Evolutionary conservation across 495 filamentous ascomycete species (phyloP), one percentile per base, ranked within the genome.

Genomic region (Thermothielavioides terrestris): DNA sequence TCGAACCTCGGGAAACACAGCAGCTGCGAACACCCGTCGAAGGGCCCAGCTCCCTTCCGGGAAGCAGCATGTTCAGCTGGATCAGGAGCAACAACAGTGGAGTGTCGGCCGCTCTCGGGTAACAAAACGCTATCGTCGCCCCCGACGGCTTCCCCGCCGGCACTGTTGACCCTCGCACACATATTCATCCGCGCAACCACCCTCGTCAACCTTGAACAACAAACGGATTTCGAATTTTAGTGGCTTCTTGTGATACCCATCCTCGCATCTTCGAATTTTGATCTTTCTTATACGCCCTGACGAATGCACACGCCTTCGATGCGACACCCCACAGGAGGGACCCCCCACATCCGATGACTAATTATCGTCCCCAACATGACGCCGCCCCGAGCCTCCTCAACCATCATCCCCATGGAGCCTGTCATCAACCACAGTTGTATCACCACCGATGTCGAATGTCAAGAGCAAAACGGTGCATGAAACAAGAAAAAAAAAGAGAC

Each of bases 1-100:
- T 97, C 15, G 92, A 98, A 57, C 92, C 92, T 7, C 74, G 88
- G 34, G 89, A 92, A 52, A 64, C 61, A 26, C 68, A 73, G 49
- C 65, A 74, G 26, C 64, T 72, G 37, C 68, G 63, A 3, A 75
- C 76, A 4, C 71, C 78, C 0, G 58, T 74, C 38, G 82, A 85
- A n/a, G 34, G 42, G 0, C 34, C 63, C 15, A 31, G 56, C 1
- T 21, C 37, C 18, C 17, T 35, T 2, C 23, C 42, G 8, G 42
- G 50, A 38, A 59, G 53, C 36, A 52, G 55, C 55, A 63, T 66
- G 64, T 66, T 66, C 44, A 50, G 55, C 4, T 66, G 64, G 64
- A 64, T 66, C 46, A 49, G 64, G 18, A 36, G 56, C 32, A 60
- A 60, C 45, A 60, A 28, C 48, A 52, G 49, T 9, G 50, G 31